Base-by-base conservation (phyloP, 257 asterid genomes). In the Rhazya stricta region DNA sequence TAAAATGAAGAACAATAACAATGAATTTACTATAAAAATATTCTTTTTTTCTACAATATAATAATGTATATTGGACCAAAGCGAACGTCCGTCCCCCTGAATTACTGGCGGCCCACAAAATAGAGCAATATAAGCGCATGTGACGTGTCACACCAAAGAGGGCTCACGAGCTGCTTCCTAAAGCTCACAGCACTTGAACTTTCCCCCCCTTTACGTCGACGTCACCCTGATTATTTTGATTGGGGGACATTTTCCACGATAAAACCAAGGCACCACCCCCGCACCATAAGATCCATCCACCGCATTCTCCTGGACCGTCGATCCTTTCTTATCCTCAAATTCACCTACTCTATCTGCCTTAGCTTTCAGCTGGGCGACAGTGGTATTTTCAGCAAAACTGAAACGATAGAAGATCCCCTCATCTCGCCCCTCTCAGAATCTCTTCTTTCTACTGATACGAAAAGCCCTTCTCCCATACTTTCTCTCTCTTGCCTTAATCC, bases 311-410 rank as follows among this genome's bases (percentile, higher is more conserved):
- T 74, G 61, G 76, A 79, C 86, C 81, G 77, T 79, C 63, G 74
- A 84, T 78, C 67, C 29, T 21, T 83, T 77, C 86, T 86, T 82
- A 89, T 88, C 91, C 84, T 84, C 78, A 60, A 71, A 67, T 84
- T 76, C 89, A 73, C 85, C 86, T 69, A 72, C 80, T 73, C 69
- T 71, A 0, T 71, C 37, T 41, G 75, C 41, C 66, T 46, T 66
- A 68, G 10, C 79, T 84, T 48, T 32, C 42, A 48, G 43, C 27
- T 30, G 42, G 42, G 12, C 32, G 15, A 18, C 74, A 18, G 48
- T 8, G 13, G 48, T 5, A 43, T 8, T 43, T 10, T 9, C 43
- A 9, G 48, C 48, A 53, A n/a, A 27, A 36, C 53, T n/a, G 9
- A 60, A 3, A 16, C 71, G 36, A 18, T 41, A 72, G 56, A 80